Percentiles rank a stretch among this genome's conserved stretches.
These are phyloP conservation scores for Evernia prunastri DNA, from an alignment of 495 filamentous ascomycete species.

Conservation along the genomic window DNA sequence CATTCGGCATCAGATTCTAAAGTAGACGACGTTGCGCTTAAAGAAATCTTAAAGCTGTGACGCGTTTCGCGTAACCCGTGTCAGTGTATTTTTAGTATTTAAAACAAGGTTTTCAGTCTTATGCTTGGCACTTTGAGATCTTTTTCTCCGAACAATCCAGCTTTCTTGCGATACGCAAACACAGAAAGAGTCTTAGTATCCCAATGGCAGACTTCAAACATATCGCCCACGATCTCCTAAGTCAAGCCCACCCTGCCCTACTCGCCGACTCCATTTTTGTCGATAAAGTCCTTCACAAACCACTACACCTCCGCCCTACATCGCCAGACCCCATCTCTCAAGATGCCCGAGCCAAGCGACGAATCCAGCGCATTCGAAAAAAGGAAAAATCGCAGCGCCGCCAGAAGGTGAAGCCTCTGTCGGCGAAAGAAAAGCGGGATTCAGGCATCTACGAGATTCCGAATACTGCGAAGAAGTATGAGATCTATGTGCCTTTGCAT, in stretches of 20 bases:
- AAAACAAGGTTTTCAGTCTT: not conserved
- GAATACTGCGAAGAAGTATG: constrained; percentile 59
- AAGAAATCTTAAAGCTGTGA: constrained; percentile 8
- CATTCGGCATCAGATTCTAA: not conserved
- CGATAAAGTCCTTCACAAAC: constrained; percentile 75
- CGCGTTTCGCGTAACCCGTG: constrained; percentile 9
- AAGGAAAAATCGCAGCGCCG: constrained; percentile 49
- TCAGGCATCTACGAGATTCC: constrained; percentile 70
- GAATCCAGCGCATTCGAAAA: constrained; percentile 49
- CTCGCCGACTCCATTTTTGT: constrained; percentile 63
- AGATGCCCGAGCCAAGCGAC: constrained; percentile 60
- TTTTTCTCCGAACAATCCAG: not conserved
- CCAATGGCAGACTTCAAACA: constrained; percentile 26
- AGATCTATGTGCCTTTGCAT: constrained; percentile 69
- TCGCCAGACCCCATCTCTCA: constrained; percentile 51
- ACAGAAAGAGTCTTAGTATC: not conserved
- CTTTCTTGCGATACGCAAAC: too few species aligned
- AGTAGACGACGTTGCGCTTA: constrained; percentile 9
- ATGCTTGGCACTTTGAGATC: not conserved
- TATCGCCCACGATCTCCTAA: constrained; percentile 62
- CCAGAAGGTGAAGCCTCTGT: constrained; percentile 68
- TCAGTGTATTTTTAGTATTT: too few species aligned
- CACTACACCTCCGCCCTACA: constrained; percentile 70
- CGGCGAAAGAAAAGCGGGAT: constrained; percentile 68
- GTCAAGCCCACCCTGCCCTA: constrained; percentile 65